Base-by-base conservation (phyloP, 192 early-diverging fungal species). In the Umbelopsis isabellina region DNA sequence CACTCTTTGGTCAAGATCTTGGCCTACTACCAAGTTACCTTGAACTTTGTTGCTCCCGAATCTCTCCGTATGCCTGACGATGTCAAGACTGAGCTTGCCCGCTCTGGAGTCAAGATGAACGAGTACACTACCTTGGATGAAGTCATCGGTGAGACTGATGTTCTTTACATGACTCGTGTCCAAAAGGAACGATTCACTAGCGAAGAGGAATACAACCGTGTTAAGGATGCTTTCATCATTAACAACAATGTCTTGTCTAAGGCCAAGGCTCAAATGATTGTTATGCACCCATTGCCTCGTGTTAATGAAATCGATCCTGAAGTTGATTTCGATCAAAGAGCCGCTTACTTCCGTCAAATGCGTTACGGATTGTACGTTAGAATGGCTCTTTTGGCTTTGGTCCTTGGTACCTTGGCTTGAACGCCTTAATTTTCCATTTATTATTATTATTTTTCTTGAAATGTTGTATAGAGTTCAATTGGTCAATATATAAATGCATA, bases 271-370 rank as follows among this genome's bases (percentile, higher is more conserved):
- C 90, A 96, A 77, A 98, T 99, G 97, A 92, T 98, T 76, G 91
- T 99, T 46, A 97, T 99, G 96, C 97, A 98, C 86, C 96, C 97
- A 66, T 83, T 98, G 74, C 97, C 97, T 12, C 88, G 97, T 75
- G 90, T 97, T 25, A 87, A 89, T 30, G 97, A 98, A 81, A 97
- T 99, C 79, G 93, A 94, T 55, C 93, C 93, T 45, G 97, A 99
- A 77, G 97, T 99, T 25, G 97, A 99, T 77, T 97, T 96, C 71
- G 97, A 99, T 78, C 94, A 91, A 77, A 88, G 97, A 45, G 95
- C 97, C 16, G 95, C 94, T 21, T 99, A 99, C 83, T 99, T 99
- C 87, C 84, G 96, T 66, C 97, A 99, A 82, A 98, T 99, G 97
- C 85, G 89, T 25, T 96, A 98, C 82, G 97, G 97, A 68, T 85